These are phyloP conservation scores for Achaetomiella virescens DNA, from an alignment of 495 filamentous ascomycete genomes.

Conservation along the genomic window DNA sequence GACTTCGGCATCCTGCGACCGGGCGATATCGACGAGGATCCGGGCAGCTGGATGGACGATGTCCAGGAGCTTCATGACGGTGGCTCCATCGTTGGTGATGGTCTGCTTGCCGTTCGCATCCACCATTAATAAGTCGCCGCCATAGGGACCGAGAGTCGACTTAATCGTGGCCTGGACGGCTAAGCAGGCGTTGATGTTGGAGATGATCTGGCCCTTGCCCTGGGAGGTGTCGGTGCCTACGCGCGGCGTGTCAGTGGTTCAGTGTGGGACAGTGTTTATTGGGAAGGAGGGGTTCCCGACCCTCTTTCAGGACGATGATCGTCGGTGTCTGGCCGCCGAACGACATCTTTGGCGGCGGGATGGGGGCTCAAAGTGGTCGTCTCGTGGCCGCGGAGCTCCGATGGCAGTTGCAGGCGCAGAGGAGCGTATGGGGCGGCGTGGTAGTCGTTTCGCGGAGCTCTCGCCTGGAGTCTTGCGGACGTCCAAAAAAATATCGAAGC, in stretches of 20 bases:
- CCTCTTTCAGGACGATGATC: slow-evolving; percentile 97
- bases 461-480: not conserved
- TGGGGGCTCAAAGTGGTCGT: slow-evolving; percentile 1
- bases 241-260: slow-evolving; percentile 23
- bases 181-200: slow-evolving; percentile 97
- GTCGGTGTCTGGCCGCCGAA: slow-evolving; percentile 98
- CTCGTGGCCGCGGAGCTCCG: slow-evolving; percentile 13
- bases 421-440: slow-evolving; percentile 2
- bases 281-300: slow-evolving; percentile 51
- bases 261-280: slow-evolving; percentile 10
- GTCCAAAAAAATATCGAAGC: slow-evolving; percentile 18
- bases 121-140: slow-evolving; percentile 91
- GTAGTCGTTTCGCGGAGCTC: not conserved
- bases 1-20: slow-evolving; percentile 98
- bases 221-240: slow-evolving; percentile 94
- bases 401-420: not conserved
- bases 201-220: slow-evolving; percentile 93
- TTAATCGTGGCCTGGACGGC: slow-evolving; percentile 96
- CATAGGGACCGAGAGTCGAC: slow-evolving; percentile 94
- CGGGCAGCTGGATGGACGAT: slow-evolving; percentile 97
- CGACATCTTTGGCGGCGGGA: slow-evolving; percentile 57
- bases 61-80: slow-evolving; percentile 99
- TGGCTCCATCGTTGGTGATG: slow-evolving; percentile 98
- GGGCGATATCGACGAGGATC: slow-evolving; percentile 96
- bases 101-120: slow-evolving; percentile 93